Evolutionary conservation across 305 asterid species (phyloP), one percentile per base, ranked within the genome.

Genomic region (Fraxinus floribunda): DNA sequence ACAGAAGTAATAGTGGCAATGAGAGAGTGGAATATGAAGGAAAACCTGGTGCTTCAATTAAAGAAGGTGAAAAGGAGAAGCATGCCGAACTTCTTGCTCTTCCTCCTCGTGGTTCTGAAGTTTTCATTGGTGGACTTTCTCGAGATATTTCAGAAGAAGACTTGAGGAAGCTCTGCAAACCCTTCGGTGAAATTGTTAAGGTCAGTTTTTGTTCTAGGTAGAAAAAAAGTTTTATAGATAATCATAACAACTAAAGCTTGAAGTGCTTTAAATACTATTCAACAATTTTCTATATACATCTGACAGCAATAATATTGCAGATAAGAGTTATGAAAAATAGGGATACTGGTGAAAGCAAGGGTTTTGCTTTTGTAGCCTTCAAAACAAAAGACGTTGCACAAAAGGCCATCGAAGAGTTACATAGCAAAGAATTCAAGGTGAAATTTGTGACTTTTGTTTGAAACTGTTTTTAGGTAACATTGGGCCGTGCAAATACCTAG

Each of bases 341-440:
- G 88, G 98, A 93, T 86, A 95, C 98, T 76, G 98, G 98, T 78
- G 98, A 95, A 91, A 91, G 96, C 88, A 95, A 94, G 88, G 99
- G 99, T 71, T 94, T 94, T 88, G 97, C 99, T 80, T 95, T 95
- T 90, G 99, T 94, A 74, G 97, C 95, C 72, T 95, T 91, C 92
- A 88, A 79, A 84, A 89, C 92, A n/a, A 91, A 88, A 87, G 97
- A 95, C 78, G 91, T 88, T 68, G 98, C 97, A 49, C 98, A 94
- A 75, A 95, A 92, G 90, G 91, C 99, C 68, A 95, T 95, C 80
- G 95, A 93, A 86, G 97, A 88, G 57, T 78, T 95, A 66, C 97
- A 94, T 77, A 89, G 76, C 93, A 95, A 93, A 91, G 97, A 95
- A 79, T 94, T 89, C 85, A 94, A 91, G 99, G 99, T 95, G 76